Percentiles rank a stretch among this genome's conserved stretches.
These are phyloP conservation scores for Arthrobotrys conoides DNA, from an alignment of 2,329 filamentous ascomycete genomes.

Conservation along the genomic window DNA sequence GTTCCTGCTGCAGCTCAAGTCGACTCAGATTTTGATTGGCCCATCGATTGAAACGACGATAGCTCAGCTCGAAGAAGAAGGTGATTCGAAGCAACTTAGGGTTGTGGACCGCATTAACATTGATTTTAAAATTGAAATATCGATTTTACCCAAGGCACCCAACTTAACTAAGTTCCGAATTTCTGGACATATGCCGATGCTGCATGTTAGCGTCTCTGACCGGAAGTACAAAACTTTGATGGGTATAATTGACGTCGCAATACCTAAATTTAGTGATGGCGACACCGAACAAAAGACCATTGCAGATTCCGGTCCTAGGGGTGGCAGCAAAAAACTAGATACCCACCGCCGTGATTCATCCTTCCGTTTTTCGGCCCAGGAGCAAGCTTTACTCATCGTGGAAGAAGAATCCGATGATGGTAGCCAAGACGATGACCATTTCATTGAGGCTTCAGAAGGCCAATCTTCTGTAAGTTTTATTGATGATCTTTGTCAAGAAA, in stretches of 20 bases:
- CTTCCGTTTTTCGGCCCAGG: slow-evolving; percentile 79
- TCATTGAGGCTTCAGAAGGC: slow-evolving; percentile 77
- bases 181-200: slow-evolving; percentile 89
- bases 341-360: slow-evolving; percentile 70
- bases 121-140: slow-evolving; percentile 94
- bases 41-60: slow-evolving; percentile 93
- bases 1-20: slow-evolving; percentile 91
- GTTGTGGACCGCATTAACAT: slow-evolving; percentile 98
- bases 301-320: neutral
- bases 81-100: slow-evolving; percentile 81
- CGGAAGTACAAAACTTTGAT: slow-evolving; percentile 97
- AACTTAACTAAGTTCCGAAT: slow-evolving; percentile 93
- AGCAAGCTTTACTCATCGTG: slow-evolving; percentile 84
- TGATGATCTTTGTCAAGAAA: no score
- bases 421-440: slow-evolving; percentile 72
- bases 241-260: slow-evolving; percentile 94
- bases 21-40: slow-evolving; percentile 94
- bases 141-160: slow-evolving; percentile 94
- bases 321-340: slow-evolving; percentile 17
- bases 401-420: slow-evolving; percentile 67
- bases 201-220: slow-evolving; percentile 93
- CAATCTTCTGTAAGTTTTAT: slow-evolving; percentile 47
- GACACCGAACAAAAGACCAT: slow-evolving; percentile 64
- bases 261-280: slow-evolving; percentile 81
- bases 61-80: slow-evolving; percentile 76